Conservation (phyloP, 768 basidiomycete genomes). For the Suillus plorans region DNA sequence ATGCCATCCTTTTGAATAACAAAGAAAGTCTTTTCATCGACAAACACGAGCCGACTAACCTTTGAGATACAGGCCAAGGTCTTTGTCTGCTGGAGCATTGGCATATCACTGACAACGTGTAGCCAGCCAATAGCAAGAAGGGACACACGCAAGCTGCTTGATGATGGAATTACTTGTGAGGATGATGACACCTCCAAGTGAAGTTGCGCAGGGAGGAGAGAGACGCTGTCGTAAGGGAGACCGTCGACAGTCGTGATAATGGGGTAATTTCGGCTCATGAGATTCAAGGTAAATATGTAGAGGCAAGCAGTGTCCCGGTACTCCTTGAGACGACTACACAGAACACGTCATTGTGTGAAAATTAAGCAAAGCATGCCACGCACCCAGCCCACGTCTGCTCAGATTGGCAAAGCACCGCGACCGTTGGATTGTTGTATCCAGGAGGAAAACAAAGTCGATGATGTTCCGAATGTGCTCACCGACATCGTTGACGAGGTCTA, state of each 20-base stretch:
- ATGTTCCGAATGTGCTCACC: slow-evolving; percentile 81
- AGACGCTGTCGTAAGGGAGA: slow-evolving; percentile 62
- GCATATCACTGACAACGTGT: slow-evolving; percentile 69
- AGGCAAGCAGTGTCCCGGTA: no score
- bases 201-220: no score
- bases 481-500: slow-evolving; percentile 73
- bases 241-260: no score
- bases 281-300: no score
- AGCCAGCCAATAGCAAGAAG: slow-evolving; percentile 87
- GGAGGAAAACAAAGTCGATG: slow-evolving; percentile 86
- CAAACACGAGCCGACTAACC: slow-evolving; percentile 70
- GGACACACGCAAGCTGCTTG: slow-evolving; percentile 75
- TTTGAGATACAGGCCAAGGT: slow-evolving; percentile 60
- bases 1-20: slow-evolving; percentile 73
- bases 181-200: no score
- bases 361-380: slow-evolving; percentile 17
- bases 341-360: slow-evolving; percentile 1
- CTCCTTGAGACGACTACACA: slow-evolving; percentile 62
- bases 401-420: slow-evolving; percentile 85
- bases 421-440: slow-evolving; percentile 92
- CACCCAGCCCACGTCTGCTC: slow-evolving; percentile 93
- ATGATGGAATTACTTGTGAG: slow-evolving; percentile 71
- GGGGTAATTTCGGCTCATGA: no score
- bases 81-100: slow-evolving; percentile 41
- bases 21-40: slow-evolving; percentile 76